Evolutionary conservation across 2,329 filamentous ascomycete species (phyloP), one percentile per base, ranked within the genome.

Genomic region (Neurospora sp.): DNA sequence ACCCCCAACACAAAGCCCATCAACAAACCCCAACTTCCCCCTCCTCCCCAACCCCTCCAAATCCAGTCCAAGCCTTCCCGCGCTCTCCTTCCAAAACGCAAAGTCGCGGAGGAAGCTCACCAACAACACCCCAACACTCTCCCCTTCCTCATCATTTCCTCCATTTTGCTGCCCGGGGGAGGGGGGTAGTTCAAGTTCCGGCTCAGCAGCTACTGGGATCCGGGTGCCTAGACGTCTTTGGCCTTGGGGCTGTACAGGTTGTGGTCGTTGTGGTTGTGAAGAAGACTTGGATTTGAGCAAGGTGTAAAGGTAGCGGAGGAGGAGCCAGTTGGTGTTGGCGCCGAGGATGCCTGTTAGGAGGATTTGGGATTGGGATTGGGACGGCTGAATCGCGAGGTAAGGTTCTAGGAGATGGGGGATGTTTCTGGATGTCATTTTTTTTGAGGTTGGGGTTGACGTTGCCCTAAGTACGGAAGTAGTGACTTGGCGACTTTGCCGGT

Each of bases 101-200:
- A 86, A 87, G 75, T 95, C 91, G 71, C 92, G 86, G 80, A 97
- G 82, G 80, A 96, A 97, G 81, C 92, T 96, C 70, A 96, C 89
- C 3, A 97, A 83, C 3, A 97, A 84, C 0, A 97, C 86, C 67
- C 82, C 85, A 36, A 79, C 80, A 15, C 70, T 71, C 7, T 46
- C 66, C 5, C 68, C 69, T 19, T 62, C 68, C 28, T 42, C 36
- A 33, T 36, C 17, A 23, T 81, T 28, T 28, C 28, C 46, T 28
- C 52, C 52, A n/a, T 62, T 62, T 23, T 52, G 28, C 3, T 28
- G 28, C 28, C 28, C 28, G 28, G 28, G 28, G 28, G 28, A 28
- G 28, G 28, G 28, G 28, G 28, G 0, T 28, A 28, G 28, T 28
- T 28, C 28, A 28, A 28, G 28, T 28, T 33, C 52, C 28, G 52